Evolutionary conservation across 495 filamentous ascomycete species (phyloP).

Genomic region (Bombardia bombarda): DNA sequence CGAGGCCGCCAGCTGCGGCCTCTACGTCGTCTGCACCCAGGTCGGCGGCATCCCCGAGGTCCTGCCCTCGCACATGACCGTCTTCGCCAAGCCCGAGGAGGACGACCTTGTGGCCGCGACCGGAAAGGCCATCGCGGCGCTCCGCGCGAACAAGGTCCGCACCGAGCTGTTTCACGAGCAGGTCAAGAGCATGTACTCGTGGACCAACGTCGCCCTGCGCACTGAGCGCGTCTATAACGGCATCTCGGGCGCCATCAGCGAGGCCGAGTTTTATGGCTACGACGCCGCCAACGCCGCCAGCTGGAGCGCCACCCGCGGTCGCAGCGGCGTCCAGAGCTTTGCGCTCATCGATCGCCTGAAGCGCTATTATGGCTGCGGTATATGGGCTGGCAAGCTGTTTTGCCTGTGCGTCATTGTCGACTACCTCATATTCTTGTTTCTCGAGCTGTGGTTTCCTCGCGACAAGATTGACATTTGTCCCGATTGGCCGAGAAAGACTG

Average conservation of each 20-base stretch:
- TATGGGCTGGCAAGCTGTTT: constrained; percentile 97
- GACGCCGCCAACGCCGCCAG: constrained; percentile 50
- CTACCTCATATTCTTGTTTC: constrained; percentile 75
- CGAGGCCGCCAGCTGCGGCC: constrained; percentile 87
- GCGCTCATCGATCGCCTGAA: constrained; percentile 91
- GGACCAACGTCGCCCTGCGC: constrained; percentile 87
- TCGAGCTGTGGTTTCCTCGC: constrained; percentile 82
- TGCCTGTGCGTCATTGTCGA: constrained; percentile 92
- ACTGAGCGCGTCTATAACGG: constrained; percentile 94
- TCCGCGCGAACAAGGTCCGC: constrained; percentile 75
- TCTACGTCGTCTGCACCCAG: constrained; percentile 93
- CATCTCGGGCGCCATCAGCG: constrained; percentile 72
- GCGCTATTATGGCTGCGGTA: constrained; percentile 97
- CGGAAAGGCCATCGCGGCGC: constrained; percentile 66
- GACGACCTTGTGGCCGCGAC: constrained; percentile 83
- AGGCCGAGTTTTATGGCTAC: constrained; percentile 81
- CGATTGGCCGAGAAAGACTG: constrained; percentile 77
- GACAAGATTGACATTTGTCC: constrained; percentile 79
- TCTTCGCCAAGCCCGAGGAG: constrained; percentile 87
- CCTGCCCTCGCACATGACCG: constrained; percentile 86
- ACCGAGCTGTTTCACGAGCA: constrained; percentile 94
- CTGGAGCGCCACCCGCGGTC: constrained; percentile 65
- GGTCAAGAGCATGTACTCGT: constrained; percentile 96
- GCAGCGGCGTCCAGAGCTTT: constrained; percentile 70
- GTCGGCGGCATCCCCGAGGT: constrained; percentile 97